A percentile compares a stretch with the other conserved stretches of the same genome.
These are phyloP conservation scores for Vaccinium vitisidaea DNA, from an alignment of 148 eudicot genomes.

Conservation along the genomic window DNA sequence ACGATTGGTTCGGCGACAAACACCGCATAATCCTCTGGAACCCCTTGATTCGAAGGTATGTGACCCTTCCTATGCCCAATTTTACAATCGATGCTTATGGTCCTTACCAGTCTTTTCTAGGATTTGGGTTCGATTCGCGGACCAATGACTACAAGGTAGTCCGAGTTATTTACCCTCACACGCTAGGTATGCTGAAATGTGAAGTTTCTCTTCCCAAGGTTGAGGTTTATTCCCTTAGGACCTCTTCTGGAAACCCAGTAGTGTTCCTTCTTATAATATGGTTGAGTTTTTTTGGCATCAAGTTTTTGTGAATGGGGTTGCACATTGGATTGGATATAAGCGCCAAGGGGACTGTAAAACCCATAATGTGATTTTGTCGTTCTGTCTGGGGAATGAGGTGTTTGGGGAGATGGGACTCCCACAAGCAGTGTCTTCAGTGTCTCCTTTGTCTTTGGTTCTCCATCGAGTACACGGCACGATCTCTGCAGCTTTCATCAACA, in stretches of 20 bases:
- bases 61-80: constrained; percentile 21
- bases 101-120: constrained; percentile 9
- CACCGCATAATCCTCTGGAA: constrained; percentile 32
- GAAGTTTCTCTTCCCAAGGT: constrained; percentile 18
- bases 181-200: background rate
- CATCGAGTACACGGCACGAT: background rate
- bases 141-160: constrained; percentile 33
- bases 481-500: background rate
- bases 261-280: background rate
- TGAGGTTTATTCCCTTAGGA: constrained; percentile 27
- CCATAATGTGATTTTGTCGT: constrained; percentile 21
- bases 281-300: background rate
- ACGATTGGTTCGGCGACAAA: constrained; percentile 15
- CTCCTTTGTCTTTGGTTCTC: background rate
- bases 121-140: constrained; percentile 35
- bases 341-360: background rate
- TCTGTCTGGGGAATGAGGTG: constrained; percentile 28
- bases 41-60: constrained; percentile 27
- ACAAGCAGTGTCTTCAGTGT: background rate
- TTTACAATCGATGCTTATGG: background rate
- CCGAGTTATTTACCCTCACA: constrained; percentile 19
- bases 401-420: constrained; percentile 29
- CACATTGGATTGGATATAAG: constrained; percentile 29
- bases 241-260: constrained; percentile 13
- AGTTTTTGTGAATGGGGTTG: constrained; percentile 20